phyloP scores from a whole-genome alignment of 805 yeast genomes.

The Candida sanyiensis region DNA sequence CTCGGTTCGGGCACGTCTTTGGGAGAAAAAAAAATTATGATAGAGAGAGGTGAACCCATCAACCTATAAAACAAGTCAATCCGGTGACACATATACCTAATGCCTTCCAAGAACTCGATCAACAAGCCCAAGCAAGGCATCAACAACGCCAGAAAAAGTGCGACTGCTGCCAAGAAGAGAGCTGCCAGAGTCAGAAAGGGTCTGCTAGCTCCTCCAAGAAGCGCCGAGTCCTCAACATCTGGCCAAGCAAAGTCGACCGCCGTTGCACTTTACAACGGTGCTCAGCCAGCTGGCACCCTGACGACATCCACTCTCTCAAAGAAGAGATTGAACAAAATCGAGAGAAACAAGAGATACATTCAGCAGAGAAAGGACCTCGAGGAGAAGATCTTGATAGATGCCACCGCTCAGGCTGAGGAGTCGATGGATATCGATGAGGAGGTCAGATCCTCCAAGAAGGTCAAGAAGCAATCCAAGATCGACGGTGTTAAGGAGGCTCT shows the following conservation, averaged over 20 bases:
- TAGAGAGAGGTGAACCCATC: too few species aligned
- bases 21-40: too few species aligned
- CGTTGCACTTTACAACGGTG: conserved; percentile 34
- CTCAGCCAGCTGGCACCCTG: conserved; percentile 22
- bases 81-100: conserved; percentile 22
- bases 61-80: too few species aligned
- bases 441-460: conserved; percentile 13
- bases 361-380: conserved; percentile 42
- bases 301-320: conserved; percentile 65
- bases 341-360: conserved; percentile 70
- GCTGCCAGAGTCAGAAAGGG: conserved; percentile 43
- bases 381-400: conserved; percentile 41
- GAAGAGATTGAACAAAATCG: conserved; percentile 73
- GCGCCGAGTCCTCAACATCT: conserved; percentile 38
- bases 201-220: conserved; percentile 39
- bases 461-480: conserved; percentile 28
- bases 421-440: conserved; percentile 46
- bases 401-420: conserved; percentile 41
- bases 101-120: conserved; percentile 80
- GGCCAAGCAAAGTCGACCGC: conserved; percentile 38
- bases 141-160: conserved; percentile 44
- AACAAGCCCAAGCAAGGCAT: conserved; percentile 70
- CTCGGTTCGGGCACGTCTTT: not conserved
- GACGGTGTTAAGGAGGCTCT: conserved; percentile 56
- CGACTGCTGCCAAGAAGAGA: conserved; percentile 48